Percentiles rank a stretch among this genome's conserved stretches.
Evolutionary conservation across 2,329 filamentous ascomycete species (phyloP).

Genomic region (Biscogniauxia mediterranea): DNA sequence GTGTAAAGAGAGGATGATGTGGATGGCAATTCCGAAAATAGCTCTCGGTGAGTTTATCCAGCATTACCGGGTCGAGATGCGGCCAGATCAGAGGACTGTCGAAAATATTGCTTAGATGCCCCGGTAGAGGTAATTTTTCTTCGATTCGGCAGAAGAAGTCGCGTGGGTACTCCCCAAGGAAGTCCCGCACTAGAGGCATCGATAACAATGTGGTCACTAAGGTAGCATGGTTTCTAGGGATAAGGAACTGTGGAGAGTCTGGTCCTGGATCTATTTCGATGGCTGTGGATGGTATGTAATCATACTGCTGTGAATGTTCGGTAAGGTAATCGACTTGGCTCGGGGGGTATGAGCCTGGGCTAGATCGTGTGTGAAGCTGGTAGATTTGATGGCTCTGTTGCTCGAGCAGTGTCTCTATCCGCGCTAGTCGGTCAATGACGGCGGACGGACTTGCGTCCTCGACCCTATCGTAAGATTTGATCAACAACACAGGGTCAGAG

Average conservation of each 20-base stretch:
- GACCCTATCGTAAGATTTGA: constrained; percentile 23
- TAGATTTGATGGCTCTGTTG: constrained; percentile 32
- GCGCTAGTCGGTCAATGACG: constrained; percentile 36
- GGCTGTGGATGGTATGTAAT: constrained; percentile 23
- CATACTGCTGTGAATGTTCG: constrained; percentile 19
- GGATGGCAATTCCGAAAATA: constrained; percentile 38
- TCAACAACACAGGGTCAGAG: constrained; percentile 9
- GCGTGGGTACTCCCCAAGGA: constrained; percentile 32
- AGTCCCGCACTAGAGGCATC: constrained; percentile 33
- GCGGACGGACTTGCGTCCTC: constrained; percentile 35
- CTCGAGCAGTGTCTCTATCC: constrained; percentile 37
- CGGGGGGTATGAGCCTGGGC: constrained; percentile 21
- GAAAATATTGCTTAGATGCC: constrained; percentile 28
- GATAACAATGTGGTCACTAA: constrained; percentile 35
- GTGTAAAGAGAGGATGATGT: constrained; percentile 36
- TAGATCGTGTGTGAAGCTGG: constrained; percentile 26
- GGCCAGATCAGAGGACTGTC: constrained; percentile 27
- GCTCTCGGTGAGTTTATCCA: constrained; percentile 28
- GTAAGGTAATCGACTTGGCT: constrained; percentile 26
- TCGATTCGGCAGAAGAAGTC: constrained; percentile 37
- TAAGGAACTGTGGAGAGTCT: constrained; percentile 36
- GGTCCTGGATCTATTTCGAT: constrained; percentile 21
- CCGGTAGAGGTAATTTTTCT: constrained; percentile 32
- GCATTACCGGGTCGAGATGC: constrained; percentile 23
- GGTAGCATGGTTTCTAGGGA: constrained; percentile 36